These are phyloP conservation scores for Hydnomerulius pinastri DNA, from an alignment of 768 basidiomycete genomes.

Conservation along the genomic window DNA sequence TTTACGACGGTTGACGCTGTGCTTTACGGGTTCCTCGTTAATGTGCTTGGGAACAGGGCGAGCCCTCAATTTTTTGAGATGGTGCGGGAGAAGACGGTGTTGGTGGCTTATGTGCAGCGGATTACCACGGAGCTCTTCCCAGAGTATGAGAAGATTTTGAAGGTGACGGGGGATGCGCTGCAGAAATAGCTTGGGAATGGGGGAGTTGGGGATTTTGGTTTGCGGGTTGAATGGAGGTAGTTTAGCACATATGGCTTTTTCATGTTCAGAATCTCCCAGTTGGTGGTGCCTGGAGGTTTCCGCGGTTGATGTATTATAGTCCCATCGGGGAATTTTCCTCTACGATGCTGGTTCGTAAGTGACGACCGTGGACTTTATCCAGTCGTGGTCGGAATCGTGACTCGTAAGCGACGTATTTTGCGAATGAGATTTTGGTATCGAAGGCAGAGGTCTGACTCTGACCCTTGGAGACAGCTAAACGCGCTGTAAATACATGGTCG, in stretches of 20 bases:
- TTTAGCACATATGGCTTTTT: no score
- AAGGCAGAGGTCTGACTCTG: neutral
- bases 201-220: neutral
- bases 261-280: no score
- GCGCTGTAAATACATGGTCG: neutral
- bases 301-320: neutral
- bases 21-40: neutral
- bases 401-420: neutral
- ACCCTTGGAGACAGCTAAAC: neutral
- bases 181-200: neutral
- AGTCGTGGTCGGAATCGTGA: neutral
- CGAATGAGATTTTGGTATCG: neutral
- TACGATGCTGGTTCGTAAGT: neutral
- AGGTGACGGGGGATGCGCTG: neutral
- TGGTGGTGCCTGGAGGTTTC: neutral
- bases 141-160: neutral
- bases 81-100: neutral
- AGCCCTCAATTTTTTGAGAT: no score
- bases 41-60: neutral
- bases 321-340: no score
- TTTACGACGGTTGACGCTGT: neutral
- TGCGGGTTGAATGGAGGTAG: neutral
- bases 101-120: neutral
- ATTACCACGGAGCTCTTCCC: neutral
- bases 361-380: neutral